A percentile compares a stretch with the other conserved stretches of the same genome.
Evolutionary conservation across 2,329 filamentous ascomycete species (phyloP).

Genomic region (Huntiella moniliformis): DNA sequence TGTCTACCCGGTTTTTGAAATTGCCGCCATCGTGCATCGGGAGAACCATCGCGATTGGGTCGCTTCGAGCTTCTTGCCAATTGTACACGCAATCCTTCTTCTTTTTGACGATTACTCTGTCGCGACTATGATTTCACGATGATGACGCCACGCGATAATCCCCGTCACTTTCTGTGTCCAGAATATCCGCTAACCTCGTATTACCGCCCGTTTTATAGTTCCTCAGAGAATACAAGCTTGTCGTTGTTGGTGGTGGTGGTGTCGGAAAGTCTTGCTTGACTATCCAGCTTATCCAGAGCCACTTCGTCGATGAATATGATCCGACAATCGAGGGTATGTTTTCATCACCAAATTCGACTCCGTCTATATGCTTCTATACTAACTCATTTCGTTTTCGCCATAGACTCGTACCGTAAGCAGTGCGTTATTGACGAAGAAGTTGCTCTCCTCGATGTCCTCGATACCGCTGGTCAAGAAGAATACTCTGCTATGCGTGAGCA

Average conservation of each 20-base stretch:
- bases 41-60: too few relatives aligned
- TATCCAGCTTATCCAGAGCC: conserved; percentile 86
- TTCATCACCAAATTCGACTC: neutral
- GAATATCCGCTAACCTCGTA: neutral
- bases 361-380: neutral
- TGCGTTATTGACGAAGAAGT: conserved; percentile 98
- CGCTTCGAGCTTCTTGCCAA: too few relatives aligned
- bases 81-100: too few relatives aligned
- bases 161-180: too few relatives aligned
- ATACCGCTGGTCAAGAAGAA: conserved; percentile 96
- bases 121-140: too few relatives aligned
- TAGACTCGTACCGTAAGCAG: conserved; percentile 99
- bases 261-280: conserved; percentile 98
- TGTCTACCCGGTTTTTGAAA: too few relatives aligned
- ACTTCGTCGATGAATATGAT: conserved; percentile 99
- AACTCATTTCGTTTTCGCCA: neutral
- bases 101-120: too few relatives aligned
- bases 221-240: conserved; percentile 82
- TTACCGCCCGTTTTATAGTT: conserved; percentile 32
- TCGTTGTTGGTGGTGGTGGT: conserved; percentile 93
- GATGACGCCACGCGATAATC: too few relatives aligned
- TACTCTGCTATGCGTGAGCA: conserved; percentile 99
- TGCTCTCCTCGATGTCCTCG: conserved; percentile 88
- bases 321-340: conserved; percentile 88
- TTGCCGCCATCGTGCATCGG: too few relatives aligned